These are phyloP conservation scores for Colletotrichum simmondsii DNA, from an alignment of 2,329 filamentous ascomycete genomes.

Conservation along the genomic window DNA sequence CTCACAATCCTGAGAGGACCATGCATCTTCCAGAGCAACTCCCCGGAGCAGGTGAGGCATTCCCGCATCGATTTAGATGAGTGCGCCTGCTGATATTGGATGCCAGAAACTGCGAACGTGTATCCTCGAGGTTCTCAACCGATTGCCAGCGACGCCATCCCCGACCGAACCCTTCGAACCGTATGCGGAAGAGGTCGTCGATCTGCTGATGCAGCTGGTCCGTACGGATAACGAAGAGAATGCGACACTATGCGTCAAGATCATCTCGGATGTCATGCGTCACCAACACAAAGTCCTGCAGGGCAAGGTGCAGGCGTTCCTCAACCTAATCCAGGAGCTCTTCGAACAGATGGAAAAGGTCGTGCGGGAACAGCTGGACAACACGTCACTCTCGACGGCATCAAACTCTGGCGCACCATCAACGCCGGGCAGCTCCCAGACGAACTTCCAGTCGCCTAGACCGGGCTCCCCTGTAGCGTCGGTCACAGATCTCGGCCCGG, in stretches of 20 bases:
- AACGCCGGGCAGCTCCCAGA: slow-evolving; percentile 72
- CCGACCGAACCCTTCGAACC: slow-evolving; percentile 86
- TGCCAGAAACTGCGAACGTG: slow-evolving; percentile 87
- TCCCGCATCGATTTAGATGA: slow-evolving; percentile 6
- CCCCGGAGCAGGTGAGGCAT: slow-evolving; percentile 80
- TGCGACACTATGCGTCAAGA: slow-evolving; percentile 97
- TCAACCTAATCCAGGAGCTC: slow-evolving; percentile 92
- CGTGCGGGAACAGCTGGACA: slow-evolving; percentile 95
- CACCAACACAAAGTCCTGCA: slow-evolving; percentile 86
- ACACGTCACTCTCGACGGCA: slow-evolving; percentile 66
- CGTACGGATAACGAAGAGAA: slow-evolving; percentile 97
- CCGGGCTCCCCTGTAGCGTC: slow-evolving; percentile 91
- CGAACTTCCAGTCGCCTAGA: slow-evolving; percentile 86
- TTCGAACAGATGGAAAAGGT: slow-evolving; percentile 96
- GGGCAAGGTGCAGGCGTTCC: slow-evolving; percentile 86
- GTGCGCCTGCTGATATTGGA: slow-evolving; percentile 36
- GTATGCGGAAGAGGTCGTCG: slow-evolving; percentile 88
- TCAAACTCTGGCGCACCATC: slow-evolving; percentile 70
- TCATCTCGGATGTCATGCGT: slow-evolving; percentile 94
- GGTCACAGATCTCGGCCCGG: slow-evolving; percentile 81
- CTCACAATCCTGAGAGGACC: slow-evolving; percentile 85
- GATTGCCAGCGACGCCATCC: slow-evolving; percentile 77
- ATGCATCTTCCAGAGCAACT: slow-evolving; percentile 91
- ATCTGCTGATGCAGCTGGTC: slow-evolving; percentile 89
- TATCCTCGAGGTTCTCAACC: slow-evolving; percentile 93